phyloP scores from a whole-genome alignment of 2,329 filamentous ascomycete genomes.

The Fusarium phyllophilum region DNA sequence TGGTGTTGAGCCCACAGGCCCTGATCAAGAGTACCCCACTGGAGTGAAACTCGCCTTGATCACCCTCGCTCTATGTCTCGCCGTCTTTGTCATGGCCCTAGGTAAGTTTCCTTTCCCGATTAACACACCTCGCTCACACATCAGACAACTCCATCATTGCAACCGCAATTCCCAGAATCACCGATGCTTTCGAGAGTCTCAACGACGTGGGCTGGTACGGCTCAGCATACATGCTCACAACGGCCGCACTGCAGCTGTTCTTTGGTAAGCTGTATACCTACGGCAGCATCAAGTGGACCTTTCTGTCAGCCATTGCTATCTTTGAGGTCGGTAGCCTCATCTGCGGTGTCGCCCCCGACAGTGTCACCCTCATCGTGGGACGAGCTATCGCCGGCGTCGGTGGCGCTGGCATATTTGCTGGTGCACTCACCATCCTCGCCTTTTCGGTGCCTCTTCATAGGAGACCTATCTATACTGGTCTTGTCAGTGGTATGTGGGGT shows the following conservation, averaged over 20 bases:
- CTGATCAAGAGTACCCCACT: conserved; percentile 37
- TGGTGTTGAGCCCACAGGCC: neutral
- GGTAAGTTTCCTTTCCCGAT: conserved; percentile 36
- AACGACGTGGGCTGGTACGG: conserved; percentile 63
- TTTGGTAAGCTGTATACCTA: conserved; percentile 58
- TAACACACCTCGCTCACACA: neutral
- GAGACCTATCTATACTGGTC: conserved; percentile 51
- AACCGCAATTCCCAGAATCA: conserved; percentile 57
- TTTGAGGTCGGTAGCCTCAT: conserved; percentile 58
- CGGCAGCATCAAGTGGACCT: conserved; percentile 55
- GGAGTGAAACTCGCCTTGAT: conserved; percentile 48
- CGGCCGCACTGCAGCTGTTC: conserved; percentile 52
- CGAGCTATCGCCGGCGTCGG: conserved; percentile 52
- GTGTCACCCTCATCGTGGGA: conserved; percentile 49
- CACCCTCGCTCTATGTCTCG: conserved; percentile 51
- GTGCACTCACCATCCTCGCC: conserved; percentile 55
- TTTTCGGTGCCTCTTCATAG: conserved; percentile 49
- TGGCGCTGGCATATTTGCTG: conserved; percentile 59
- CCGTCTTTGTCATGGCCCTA: conserved; percentile 55
- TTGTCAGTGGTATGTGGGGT: conserved; percentile 55
- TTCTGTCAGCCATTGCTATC: conserved; percentile 50
- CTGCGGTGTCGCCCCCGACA: conserved; percentile 50
- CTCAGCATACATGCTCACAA: conserved; percentile 55
- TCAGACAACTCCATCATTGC: conserved; percentile 55
- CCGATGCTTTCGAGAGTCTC: conserved; percentile 55